Conservation (phyloP, 257 asterid genomes). For the Capsicum pubescens region DNA sequence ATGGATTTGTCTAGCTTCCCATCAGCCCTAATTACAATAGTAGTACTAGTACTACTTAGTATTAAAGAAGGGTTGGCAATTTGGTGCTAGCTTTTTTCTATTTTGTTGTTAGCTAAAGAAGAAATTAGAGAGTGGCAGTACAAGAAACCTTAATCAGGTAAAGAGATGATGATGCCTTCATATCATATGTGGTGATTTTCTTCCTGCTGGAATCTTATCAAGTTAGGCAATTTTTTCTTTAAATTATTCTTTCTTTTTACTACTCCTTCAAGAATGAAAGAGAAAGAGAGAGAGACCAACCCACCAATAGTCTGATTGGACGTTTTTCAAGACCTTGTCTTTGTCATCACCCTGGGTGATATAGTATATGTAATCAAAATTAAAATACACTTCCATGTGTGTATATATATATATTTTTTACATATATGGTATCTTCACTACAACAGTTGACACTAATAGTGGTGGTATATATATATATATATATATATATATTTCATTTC, state of each 20-base stretch:
- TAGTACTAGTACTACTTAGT: too few species aligned
- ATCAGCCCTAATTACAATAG: not conserved
- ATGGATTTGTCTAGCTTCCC: not conserved
- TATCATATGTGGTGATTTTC: slow-evolving; percentile 22
- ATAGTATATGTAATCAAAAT: not conserved
- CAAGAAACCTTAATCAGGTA: not conserved
- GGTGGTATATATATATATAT: not conserved
- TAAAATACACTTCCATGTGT: not conserved
- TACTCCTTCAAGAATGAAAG: not conserved
- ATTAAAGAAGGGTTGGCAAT: too few species aligned
- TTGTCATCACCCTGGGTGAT: slow-evolving; percentile 44
- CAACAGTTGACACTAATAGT: not conserved
- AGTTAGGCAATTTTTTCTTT: slow-evolving; percentile 53
- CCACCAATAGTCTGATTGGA: slow-evolving; percentile 62
- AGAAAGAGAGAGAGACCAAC: slow-evolving; percentile 37
- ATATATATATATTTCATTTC: not conserved
- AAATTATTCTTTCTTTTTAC: slow-evolving; percentile 39
- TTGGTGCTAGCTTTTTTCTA: not conserved
- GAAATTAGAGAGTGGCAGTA: not conserved
- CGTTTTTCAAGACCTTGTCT: slow-evolving; percentile 60
- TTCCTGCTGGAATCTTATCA: slow-evolving; percentile 60
- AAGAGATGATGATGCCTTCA: slow-evolving; percentile 17
- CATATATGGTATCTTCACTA: slow-evolving; percentile 15
- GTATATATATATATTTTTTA: too few species aligned
- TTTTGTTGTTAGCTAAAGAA: slow-evolving; percentile 19